Conservation (phyloP, 306 rosid genomes). For the Neltuma alba region DNA sequence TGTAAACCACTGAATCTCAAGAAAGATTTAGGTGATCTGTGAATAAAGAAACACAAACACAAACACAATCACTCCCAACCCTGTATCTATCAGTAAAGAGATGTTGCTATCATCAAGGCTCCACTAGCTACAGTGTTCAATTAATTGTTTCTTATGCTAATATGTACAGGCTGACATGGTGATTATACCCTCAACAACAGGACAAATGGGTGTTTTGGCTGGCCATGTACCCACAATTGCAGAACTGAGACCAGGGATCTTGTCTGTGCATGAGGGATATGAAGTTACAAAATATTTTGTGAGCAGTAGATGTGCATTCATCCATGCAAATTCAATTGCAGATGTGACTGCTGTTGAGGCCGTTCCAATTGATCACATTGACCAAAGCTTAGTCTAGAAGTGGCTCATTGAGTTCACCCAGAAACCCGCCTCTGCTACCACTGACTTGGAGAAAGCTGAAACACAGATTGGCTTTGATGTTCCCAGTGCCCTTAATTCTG, state of each 20-base stretch:
- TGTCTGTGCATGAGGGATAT: neutral
- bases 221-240: constrained; percentile 17
- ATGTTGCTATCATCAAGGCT: neutral
- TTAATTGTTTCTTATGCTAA: neutral
- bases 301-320: neutral
- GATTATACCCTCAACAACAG: neutral
- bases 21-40: neutral
- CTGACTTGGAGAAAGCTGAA: constrained; percentile 12
- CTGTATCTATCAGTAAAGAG: too few relatives aligned
- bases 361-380: neutral
- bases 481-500: constrained; percentile 54
- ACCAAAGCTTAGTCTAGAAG: constrained; percentile 1
- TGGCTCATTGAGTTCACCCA: neutral
- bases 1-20: neutral
- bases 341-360: constrained; percentile 11
- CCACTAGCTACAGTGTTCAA: neutral
- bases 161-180: neutral
- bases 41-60: neutral
- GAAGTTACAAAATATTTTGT: constrained; percentile 1
- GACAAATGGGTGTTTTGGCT: constrained; percentile 9
- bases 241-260: neutral
- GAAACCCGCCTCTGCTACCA: neutral
- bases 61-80: neutral
- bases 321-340: constrained; percentile 18
- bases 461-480: constrained; percentile 72